phyloP scores from a whole-genome alignment of 2,329 filamentous ascomycete species.

The Moelleriella libera region DNA sequence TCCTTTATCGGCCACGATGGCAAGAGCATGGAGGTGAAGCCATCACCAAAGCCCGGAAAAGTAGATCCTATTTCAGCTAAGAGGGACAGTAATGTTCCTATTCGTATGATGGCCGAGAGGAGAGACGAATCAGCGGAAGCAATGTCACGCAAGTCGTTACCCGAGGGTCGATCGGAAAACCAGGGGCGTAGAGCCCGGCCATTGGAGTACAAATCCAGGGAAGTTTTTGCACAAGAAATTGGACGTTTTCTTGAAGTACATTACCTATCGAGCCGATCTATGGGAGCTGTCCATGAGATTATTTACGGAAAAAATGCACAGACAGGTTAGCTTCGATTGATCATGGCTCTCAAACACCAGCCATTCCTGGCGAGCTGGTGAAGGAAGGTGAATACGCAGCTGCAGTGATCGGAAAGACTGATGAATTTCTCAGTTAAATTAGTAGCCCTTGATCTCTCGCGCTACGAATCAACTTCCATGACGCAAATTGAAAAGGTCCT shows the following conservation, averaged over 20 bases:
- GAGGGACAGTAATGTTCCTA: no score
- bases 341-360: neutral
- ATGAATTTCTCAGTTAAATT: constrained; percentile 7
- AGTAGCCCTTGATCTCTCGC: constrained; percentile 12
- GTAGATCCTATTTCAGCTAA: no score
- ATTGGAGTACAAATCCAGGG: neutral
- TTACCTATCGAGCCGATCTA: constrained; percentile 9
- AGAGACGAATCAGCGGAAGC: no score
- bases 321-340: constrained; percentile 2
- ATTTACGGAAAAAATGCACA: constrained; percentile 10
- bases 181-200: neutral
- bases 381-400: neutral
- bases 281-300: constrained; percentile 10
- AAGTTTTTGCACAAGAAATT: neutral
- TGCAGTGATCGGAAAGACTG: neutral
- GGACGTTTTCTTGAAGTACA: constrained; percentile 9
- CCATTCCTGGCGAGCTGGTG: neutral
- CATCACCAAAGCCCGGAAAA: no score
- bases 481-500: constrained; percentile 7
- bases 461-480: constrained; percentile 3
- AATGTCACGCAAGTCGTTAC: no score
- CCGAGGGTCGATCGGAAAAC: neutral
- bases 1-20: no score
- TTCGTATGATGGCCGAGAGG: no score
- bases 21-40: no score